Evolutionary conservation across 2,329 filamentous ascomycete genomes (phyloP).

Genomic region (Nothophoma quercina): DNA sequence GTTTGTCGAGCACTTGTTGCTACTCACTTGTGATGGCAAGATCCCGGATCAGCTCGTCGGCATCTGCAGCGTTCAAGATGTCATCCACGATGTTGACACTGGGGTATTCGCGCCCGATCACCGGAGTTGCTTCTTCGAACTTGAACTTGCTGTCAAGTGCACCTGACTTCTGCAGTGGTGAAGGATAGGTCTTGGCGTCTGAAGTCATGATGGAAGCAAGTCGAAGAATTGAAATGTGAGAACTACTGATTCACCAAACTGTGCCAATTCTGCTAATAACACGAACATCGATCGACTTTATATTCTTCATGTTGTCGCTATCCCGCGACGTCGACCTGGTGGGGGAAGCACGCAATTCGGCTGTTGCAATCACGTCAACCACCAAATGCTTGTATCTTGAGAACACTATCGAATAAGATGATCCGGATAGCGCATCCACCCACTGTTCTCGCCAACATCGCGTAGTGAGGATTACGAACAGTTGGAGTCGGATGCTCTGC

Average conservation of each 20-base stretch:
- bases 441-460: neutral
- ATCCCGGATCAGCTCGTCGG: slow-evolving; percentile 70
- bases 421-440: neutral
- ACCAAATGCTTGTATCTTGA: neutral
- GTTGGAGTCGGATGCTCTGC: too few relatives aligned
- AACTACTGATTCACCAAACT: too few relatives aligned
- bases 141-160: slow-evolving; percentile 21
- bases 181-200: slow-evolving; percentile 3
- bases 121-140: slow-evolving; percentile 62
- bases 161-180: slow-evolving; percentile 22
- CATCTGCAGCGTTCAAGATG: slow-evolving; percentile 68
- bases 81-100: slow-evolving; percentile 64
- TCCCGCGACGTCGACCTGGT: neutral
- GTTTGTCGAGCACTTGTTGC: neutral
- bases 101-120: slow-evolving; percentile 69
- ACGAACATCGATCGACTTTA: too few relatives aligned
- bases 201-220: slow-evolving; percentile 1
- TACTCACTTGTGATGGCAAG: slow-evolving; percentile 57
- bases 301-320: neutral
- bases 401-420: slow-evolving; percentile 1
- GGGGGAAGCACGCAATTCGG: slow-evolving; percentile 13
- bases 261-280: too few relatives aligned
- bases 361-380: slow-evolving; percentile 8
- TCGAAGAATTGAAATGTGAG: too few relatives aligned
- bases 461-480: neutral